Percentiles rank a stretch among this genome's conserved stretches.
phyloP scores from a whole-genome alignment of 177 flowering plant species.

The Telopea speciosissima region DNA sequence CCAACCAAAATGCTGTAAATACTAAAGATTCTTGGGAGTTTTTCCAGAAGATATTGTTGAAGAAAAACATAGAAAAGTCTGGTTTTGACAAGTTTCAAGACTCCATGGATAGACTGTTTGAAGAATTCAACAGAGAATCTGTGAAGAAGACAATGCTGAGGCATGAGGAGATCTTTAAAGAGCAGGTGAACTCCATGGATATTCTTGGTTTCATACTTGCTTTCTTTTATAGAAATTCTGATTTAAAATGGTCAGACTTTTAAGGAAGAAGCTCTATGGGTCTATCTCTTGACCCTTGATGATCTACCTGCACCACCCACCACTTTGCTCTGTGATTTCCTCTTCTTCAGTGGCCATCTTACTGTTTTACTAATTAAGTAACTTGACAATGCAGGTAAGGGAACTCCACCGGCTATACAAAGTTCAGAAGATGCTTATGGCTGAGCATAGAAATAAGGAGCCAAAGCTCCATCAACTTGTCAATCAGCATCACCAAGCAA shows the following conservation, averaged over 20 bases:
- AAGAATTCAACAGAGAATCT: conserved; percentile 32
- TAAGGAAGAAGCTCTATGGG: background rate
- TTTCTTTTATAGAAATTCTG: background rate
- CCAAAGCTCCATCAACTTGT: background rate
- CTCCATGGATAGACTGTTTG: conserved; percentile 38
- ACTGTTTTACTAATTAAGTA: background rate
- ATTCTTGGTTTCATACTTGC: background rate
- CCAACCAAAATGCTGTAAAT: conserved; percentile 11
- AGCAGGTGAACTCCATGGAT: conserved; percentile 38
- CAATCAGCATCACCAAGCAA: conserved; percentile 6
- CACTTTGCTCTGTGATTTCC: too few species aligned
- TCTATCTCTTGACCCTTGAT: too few species aligned
- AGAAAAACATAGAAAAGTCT: conserved; percentile 7
- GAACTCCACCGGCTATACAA: conserved; percentile 61
- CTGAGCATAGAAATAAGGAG: conserved; percentile 29
- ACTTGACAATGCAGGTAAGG: conserved; percentile 39
- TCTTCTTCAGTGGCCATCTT: too few species aligned
- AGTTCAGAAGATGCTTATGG: conserved; percentile 53
- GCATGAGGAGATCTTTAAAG: conserved; percentile 59
- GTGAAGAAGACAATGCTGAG: conserved; percentile 47
- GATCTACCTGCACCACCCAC: too few species aligned
- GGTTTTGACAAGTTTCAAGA: conserved; percentile 17
- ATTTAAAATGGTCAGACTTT: background rate
- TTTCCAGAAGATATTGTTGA: conserved; percentile 13
- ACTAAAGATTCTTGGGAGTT: conserved; percentile 23